phyloP scores from a whole-genome alignment of 306 rosid genomes.

The Rosa lucieae region DNA sequence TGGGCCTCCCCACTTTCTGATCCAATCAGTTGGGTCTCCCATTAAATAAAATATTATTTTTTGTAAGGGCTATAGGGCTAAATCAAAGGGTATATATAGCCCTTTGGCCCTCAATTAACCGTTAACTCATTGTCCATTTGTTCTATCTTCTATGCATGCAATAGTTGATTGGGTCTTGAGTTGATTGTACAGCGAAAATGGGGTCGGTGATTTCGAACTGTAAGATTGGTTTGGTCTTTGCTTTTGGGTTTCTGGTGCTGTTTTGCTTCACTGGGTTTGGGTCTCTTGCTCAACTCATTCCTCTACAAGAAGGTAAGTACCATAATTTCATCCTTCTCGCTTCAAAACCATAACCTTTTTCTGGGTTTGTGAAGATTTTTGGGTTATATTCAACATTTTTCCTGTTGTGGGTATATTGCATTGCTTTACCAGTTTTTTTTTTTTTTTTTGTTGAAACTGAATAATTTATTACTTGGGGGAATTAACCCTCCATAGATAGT shows the following conservation, averaged over 20 bases:
- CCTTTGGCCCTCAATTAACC: too few species aligned
- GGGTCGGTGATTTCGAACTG: conserved; percentile 28
- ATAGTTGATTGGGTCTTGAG: not conserved
- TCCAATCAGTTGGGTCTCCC: too few species aligned
- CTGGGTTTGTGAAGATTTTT: not conserved
- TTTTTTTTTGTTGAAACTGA: too few species aligned
- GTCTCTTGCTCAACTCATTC: conserved; percentile 60
- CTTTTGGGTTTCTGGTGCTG: conserved; percentile 30
- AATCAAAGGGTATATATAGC: too few species aligned
- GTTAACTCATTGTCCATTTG: not conserved
- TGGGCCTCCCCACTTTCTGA: too few species aligned
- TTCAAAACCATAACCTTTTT: not conserved
- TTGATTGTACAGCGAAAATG: conserved; percentile 23
- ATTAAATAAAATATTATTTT: too few species aligned
- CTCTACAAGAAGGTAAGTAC: conserved; percentile 68
- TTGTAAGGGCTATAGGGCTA: too few species aligned
- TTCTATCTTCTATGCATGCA: not conserved
- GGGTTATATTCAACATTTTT: not conserved
- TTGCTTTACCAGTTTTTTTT: not conserved
- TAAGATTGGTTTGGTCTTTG: conserved; percentile 28
- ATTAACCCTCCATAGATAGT: too few species aligned
- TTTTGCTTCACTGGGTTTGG: conserved; percentile 42
- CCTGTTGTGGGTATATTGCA: not conserved
- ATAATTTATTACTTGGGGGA: too few species aligned
- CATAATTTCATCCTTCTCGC: not conserved